Base-by-base conservation (phyloP, 345 rosid species). In the Garcia nutans region DNA sequence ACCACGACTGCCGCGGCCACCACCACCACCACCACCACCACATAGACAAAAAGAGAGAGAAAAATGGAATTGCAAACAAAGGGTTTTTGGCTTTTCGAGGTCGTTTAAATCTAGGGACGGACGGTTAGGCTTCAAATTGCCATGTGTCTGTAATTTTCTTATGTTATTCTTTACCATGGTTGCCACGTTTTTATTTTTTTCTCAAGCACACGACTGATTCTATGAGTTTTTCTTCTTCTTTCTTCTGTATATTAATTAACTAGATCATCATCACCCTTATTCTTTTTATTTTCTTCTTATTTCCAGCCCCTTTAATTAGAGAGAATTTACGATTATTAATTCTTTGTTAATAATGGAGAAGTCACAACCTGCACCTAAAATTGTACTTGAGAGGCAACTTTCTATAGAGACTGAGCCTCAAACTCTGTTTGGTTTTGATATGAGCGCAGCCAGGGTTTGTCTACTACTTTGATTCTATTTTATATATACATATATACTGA, bases 401-500 rank as follows among this genome's bases (percentile, higher is more conserved):
- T 41, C 63, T 6, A 37, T 55, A 0, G 66, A 58, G 8, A 3
- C 49, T 65, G 75, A 72, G 44, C 66, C 75, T 5, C 59, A 72
- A 59, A 72, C 66, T 1, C 37, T 72, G 55, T 44, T 59, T 23
- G 41, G 8, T 7, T 5, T 12, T 2, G 75, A 58, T 22, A 59
- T 72, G 55, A 44, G 59, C n/a, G 23, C 50, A 1, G 75, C 75
- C 56, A 72, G 75, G 66, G 75, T 72, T 58, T 72, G 75, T 71
- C 8, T 62, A 2, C 41, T 28, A 19, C 2, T 10, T 60, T 24
- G 13, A 19, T 8, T 23, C 17, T 31, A n/a, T 24, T 66, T 11
- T n/a, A 33, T 33, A 5, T 33, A 33, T 33, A 33, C 8, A 9
- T 24, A 42, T n/a, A 5, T 10, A 33, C 10, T 8, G 12, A 66